Evolutionary conservation across 495 filamentous ascomycete genomes (phyloP).

Genomic region (Parachaetomium inaequale): DNA sequence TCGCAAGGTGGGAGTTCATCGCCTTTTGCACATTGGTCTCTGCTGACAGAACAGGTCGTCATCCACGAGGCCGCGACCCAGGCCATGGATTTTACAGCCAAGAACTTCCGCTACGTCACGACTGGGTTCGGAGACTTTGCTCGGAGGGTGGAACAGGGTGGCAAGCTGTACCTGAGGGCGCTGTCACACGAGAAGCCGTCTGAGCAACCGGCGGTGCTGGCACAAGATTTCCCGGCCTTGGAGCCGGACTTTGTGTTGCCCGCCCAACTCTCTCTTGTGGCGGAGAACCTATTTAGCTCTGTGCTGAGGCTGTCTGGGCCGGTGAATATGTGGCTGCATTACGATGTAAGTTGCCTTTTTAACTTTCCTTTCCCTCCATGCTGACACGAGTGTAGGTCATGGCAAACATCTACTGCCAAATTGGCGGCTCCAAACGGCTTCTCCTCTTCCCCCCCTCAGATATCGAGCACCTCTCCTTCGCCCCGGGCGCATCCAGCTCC

Average conservation of each 20-base stretch:
- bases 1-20: slow-evolving; percentile 51
- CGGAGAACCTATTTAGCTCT: slow-evolving; percentile 68
- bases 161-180: slow-evolving; percentile 70
- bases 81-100: slow-evolving; percentile 73
- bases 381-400: slow-evolving; percentile 55
- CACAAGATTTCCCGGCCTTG: slow-evolving; percentile 66
- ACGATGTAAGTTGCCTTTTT: slow-evolving; percentile 58
- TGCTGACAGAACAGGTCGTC: slow-evolving; percentile 51
- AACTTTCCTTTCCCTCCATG: background rate
- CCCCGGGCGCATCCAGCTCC: slow-evolving; percentile 75
- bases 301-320: slow-evolving; percentile 75
- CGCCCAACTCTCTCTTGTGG: slow-evolving; percentile 54
- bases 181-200: slow-evolving; percentile 65
- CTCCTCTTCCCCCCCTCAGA: slow-evolving; percentile 76
- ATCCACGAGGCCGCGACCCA: slow-evolving; percentile 63
- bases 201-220: slow-evolving; percentile 63
- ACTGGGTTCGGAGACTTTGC: slow-evolving; percentile 68
- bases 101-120: slow-evolving; percentile 76
- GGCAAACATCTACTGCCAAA: slow-evolving; percentile 84
- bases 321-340: slow-evolving; percentile 90
- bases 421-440: slow-evolving; percentile 66
- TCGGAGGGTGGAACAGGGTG: slow-evolving; percentile 54
- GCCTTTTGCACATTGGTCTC: background rate
- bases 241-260: slow-evolving; percentile 69
- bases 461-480: slow-evolving; percentile 63